Percentiles rank a stretch among this genome's conserved stretches.
phyloP scores from a whole-genome alignment of 768 basidiomycete species.

The Calvatia gigantea region DNA sequence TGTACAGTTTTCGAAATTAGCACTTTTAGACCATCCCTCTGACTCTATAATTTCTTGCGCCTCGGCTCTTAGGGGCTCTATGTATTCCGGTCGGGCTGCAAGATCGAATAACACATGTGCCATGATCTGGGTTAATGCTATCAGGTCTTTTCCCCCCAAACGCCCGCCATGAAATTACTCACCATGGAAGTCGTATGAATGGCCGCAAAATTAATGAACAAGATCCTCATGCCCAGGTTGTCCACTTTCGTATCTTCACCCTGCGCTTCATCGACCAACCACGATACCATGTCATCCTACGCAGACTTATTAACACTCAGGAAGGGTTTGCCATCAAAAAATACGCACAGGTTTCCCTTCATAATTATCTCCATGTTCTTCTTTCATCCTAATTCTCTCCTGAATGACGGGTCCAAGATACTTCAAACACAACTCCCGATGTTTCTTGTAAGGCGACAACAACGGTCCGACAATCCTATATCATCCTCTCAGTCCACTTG shows the following conservation, averaged over 20 bases:
- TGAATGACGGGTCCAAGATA: conserved; percentile 22
- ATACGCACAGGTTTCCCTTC: conserved; percentile 22
- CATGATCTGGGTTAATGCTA: conserved; percentile 23
- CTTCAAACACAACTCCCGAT: conserved; percentile 12
- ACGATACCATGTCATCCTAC: conserved; percentile 40
- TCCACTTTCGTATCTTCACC: conserved; percentile 19
- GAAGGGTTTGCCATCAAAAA: neutral
- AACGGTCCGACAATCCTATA: conserved; percentile 11
- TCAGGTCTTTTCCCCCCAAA: no score
- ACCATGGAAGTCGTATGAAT: conserved; percentile 35
- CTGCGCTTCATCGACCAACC: conserved; percentile 35
- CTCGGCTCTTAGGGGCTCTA: conserved; percentile 35
- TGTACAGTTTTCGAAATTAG: conserved; percentile 33
- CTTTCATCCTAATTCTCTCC: conserved; percentile 22
- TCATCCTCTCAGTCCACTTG: no score
- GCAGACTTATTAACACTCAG: neutral
- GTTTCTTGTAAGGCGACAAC: conserved; percentile 10
- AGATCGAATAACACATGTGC: conserved; percentile 30
- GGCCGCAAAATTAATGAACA: conserved; percentile 22
- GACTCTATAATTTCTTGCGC: conserved; percentile 27
- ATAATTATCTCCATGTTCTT: conserved; percentile 22
- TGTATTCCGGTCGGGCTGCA: conserved; percentile 28
- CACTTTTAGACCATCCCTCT: conserved; percentile 30
- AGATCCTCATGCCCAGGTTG: conserved; percentile 24
- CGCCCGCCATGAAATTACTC: conserved; percentile 8